Base-by-base conservation (phyloP, 345 rosid genomes). In the Sonneratia caseolaris region DNA sequence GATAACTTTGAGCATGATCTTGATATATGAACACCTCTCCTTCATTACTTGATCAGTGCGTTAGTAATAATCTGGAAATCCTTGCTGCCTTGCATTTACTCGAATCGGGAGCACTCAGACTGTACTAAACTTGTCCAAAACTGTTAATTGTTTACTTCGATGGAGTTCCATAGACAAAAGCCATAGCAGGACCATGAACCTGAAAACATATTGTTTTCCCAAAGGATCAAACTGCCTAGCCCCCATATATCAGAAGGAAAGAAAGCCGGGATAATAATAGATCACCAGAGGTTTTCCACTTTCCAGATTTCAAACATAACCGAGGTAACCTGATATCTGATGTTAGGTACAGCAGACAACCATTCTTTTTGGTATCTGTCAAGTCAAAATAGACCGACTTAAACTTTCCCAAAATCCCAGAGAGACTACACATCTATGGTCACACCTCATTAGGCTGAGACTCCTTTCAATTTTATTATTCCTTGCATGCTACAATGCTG, bases 1-100 rank as follows among this genome's bases (percentile, higher is more conserved):
- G 2, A 40, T 40, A 27, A 45, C 49, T 48, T 14, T 48, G 16
- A 48, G 14, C 15, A 12, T 16, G 4, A 48, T 48, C 53, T 10
- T 11, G 42, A 65, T 21, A 12, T 32, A 24, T 11, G 68, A 57
- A 51, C 70, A 87, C 96, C 96, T 87, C 64, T 92, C 76, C 68
- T 86, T 90, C 0, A 91, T n/a, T n/a, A n/a, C 61, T 2, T 91
- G 84, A 0, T 97, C 98, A 21, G 77, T 80, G 0, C 90, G 88
- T 68, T 81, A 82, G 37, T 89, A 92, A 49, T 75, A 80, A 32
- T 90, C 93, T 0, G 93, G 97, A 37, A 90, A 92, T 11, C 95
- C 97, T 72, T 92, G 95, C 0, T 90, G 79, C 37, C 96, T 79
- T 0, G 97, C 91, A 22, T 90, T 92, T 66, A 90, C 97, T 0